These are phyloP conservation scores for Magnaporthiopsis poae DNA, from an alignment of 2,329 filamentous ascomycete genomes.

Conservation along the genomic window DNA sequence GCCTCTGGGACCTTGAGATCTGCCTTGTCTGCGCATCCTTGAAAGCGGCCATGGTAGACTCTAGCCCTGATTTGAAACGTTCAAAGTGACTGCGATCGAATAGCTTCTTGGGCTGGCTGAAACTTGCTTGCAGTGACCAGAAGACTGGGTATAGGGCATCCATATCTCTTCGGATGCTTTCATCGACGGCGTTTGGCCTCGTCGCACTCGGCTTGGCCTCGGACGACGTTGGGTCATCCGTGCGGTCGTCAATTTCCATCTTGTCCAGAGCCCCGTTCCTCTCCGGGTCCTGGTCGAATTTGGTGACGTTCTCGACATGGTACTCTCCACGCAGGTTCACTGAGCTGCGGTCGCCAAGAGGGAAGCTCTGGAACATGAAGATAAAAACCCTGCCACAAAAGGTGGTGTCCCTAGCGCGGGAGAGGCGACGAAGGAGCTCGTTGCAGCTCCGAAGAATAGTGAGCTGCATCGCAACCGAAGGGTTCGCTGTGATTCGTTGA, in stretches of 20 bases:
- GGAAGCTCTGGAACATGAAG: conserved; percentile 96
- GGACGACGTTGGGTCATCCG: conserved; percentile 25
- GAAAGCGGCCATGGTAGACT: conserved; percentile 52
- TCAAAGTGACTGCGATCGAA: conserved; percentile 63
- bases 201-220: conserved; percentile 14
- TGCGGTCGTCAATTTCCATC: conserved; percentile 58
- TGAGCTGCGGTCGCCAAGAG: conserved; percentile 89
- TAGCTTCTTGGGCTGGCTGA: conserved; percentile 77
- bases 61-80: conserved; percentile 72
- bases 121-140: conserved; percentile 85
- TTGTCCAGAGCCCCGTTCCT: conserved; percentile 31
- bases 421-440: conserved; percentile 82
- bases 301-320: conserved; percentile 87
- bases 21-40: conserved; percentile 40
- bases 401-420: conserved; percentile 90
- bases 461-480: conserved; percentile 74
- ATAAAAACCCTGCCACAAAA: conserved; percentile 98
- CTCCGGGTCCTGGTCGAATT: conserved; percentile 54
- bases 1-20: conserved; percentile 33
- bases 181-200: background rate
- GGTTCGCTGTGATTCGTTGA: conserved; percentile 71
- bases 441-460: conserved; percentile 92
- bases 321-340: conserved; percentile 95
- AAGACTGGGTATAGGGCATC: conserved; percentile 80
- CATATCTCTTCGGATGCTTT: conserved; percentile 45